Evolutionary conservation across 2,329 filamentous ascomycete species (phyloP), one percentile per base, ranked within the genome.

Genomic region (Monosporascus sp.): DNA sequence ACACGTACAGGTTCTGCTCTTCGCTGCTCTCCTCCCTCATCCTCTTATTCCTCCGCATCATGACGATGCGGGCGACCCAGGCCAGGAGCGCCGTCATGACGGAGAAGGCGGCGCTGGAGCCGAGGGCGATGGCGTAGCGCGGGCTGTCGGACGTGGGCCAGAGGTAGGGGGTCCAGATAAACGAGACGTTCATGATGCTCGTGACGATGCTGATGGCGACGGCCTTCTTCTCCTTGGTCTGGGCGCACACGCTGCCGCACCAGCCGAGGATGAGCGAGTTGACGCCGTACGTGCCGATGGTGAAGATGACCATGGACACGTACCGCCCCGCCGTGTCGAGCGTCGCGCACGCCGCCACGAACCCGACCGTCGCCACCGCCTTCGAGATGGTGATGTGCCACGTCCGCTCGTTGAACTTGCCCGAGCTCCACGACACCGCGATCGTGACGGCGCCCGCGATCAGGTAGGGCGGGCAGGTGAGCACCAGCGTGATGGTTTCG

Each of bases 191-290:
- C 26, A 67, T 67, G 20, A 71, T 41, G n/a, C 48, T 56, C 38
- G 57, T 62, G 26, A 52, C 55, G 37, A 75, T 72, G 9, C 72
- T 72, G 7, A 78, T 65, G 1, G 72, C 66, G 1, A 71, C 70
- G 0, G 75, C 74, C 55, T 74, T 77, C 63, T 78, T 77, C 60
- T 78, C 75, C 3, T 73, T 68, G 0, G 73, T 75, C 55, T 77
- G 75, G 0, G 72, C 73, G 20, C 74, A 68, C 0, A 69, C 70
- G 0, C 63, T 65, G 0, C 68, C 65, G 0, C 69, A 68, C 75
- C 75, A 78, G 5, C 72, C 73, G 0, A 77, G 63, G 40, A 74
- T 72, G 16, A 78, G 68, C 49, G 68, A 72, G 58, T 77, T 78
- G 24, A 76, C 71, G 1, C 64, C 68, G 27, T 70, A 72, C 0